These are phyloP conservation scores for Erodium moschatum DNA, from an alignment of 441 rosid species.

Conservation along the genomic window DNA sequence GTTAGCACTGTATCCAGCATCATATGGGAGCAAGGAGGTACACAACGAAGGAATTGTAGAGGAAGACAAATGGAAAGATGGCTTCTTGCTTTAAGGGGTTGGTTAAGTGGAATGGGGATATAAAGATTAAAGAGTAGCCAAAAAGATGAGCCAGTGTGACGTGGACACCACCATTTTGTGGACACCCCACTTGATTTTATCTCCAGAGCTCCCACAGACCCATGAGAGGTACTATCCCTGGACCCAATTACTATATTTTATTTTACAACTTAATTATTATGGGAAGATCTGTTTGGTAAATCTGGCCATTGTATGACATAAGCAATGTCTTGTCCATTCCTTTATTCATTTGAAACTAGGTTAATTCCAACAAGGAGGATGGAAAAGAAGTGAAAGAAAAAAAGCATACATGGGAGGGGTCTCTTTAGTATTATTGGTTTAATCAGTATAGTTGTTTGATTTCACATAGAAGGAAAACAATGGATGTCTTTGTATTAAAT, in stretches of 20 bases:
- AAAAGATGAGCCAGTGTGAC: conserved; percentile 28
- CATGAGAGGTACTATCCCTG: not conserved
- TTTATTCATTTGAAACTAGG: conserved; percentile 4
- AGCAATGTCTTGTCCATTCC: not conserved
- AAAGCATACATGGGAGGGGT: not conserved
- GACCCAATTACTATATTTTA: conserved; percentile 10
- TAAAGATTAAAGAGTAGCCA: conserved; percentile 20
- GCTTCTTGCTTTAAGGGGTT: conserved; percentile 26
- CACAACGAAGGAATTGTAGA: conserved; percentile 9
- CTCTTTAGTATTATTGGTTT: not conserved
- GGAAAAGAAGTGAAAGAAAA: too few species aligned
- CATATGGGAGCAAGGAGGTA: not conserved
- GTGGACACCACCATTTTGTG: conserved; percentile 57
- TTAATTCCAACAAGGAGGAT: too few species aligned
- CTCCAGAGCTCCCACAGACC: conserved; percentile 1
- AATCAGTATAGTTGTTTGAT: not conserved
- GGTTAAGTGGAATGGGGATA: conserved; percentile 31
- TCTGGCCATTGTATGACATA: not conserved
- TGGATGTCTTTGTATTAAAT: not conserved
- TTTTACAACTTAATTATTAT: not conserved
- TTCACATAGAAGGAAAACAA: not conserved
- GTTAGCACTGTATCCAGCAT: conserved; percentile 29
- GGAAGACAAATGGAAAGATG: conserved; percentile 18
- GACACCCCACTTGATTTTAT: conserved; percentile 38
- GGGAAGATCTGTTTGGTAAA: not conserved